Percentiles rank a stretch among this genome's conserved stretches.
These are phyloP conservation scores for Primulina huaijiensis DNA, from an alignment of 257 asterid genomes.

Conservation along the genomic window DNA sequence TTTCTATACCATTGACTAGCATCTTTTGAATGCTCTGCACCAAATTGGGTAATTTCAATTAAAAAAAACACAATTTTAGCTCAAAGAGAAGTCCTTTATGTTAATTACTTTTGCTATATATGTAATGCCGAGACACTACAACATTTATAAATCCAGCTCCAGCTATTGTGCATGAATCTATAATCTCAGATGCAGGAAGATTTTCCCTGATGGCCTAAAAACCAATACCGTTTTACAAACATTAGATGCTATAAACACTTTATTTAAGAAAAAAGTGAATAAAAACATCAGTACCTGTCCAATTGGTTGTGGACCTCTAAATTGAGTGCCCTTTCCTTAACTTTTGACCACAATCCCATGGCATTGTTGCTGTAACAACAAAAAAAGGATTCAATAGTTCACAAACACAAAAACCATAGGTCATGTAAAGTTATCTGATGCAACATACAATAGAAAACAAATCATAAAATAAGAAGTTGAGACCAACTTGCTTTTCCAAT, in stretches of 20 bases:
- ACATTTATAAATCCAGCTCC: constrained; percentile 91
- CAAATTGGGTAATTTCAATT: constrained; percentile 22
- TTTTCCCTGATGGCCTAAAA: constrained; percentile 68
- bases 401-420: neutral
- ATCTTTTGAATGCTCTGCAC: constrained; percentile 78
- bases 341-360: constrained; percentile 80
- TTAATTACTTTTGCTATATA: constrained; percentile 81
- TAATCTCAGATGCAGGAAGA: constrained; percentile 72
- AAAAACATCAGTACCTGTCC: constrained; percentile 61
- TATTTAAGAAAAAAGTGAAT: neutral
- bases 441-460: neutral
- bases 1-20: constrained; percentile 73
- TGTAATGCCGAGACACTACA: constrained; percentile 65
- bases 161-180: constrained; percentile 66
- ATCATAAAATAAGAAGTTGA: constrained; percentile 3
- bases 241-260: constrained; percentile 14
- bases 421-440: neutral
- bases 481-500: constrained; percentile 39
- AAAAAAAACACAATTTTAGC: constrained; percentile 7
- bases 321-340: constrained; percentile 64
- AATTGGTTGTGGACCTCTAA: constrained; percentile 66
- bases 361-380: constrained; percentile 77
- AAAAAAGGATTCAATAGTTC: constrained; percentile 21
- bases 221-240: constrained; percentile 22
- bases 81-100: neutral